Evolutionary conservation across 768 basidiomycete species (phyloP), one percentile per base, ranked within the genome.

Genomic region (Hypsizygus marmoreus): DNA sequence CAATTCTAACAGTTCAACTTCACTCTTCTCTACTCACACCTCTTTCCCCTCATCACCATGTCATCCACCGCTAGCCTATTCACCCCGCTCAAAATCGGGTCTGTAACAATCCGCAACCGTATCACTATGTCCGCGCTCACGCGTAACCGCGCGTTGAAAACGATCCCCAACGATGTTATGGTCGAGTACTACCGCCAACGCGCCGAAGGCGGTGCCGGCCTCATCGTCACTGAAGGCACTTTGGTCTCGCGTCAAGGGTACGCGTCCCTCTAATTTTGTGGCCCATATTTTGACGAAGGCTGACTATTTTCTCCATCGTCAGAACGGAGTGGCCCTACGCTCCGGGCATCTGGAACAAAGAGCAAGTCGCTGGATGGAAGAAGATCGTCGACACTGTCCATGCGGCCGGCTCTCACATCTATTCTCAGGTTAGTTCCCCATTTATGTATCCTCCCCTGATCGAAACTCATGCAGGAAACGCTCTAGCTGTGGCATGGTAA

Each of bases 381-480:
- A 69, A 65, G 36, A 62, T 81, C 38, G 71, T 66, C 1, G 73
- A 75, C 37, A 68, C 66, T 1, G 74, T 82, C 6, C 78, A 81
- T 51, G 54, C 59, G 6, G 72, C 69, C 28, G 75, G 73, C 6
- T 66, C 70, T 6, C 51, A 63, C 19, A 74, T 80, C 14, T 76
- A 74, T 35, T 57, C 61, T 34, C 80, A 82, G 67, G 68, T 70
- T 22, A 10, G 43, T 38, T 23, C 24, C 7, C 4, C 2, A 20
- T 6, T 19, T 34, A 20, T 16, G 12, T 3, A 13, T n/a, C 9
- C 22, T 25, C 4, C 22, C 24, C 6, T 33, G 4, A n/a, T 29
- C 17, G 30, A 17, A 32, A 13, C 9, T 42, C n/a, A n/a, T 17
- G n/a, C n/a, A n/a, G n/a, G n/a, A n/a, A 19, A 43, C 29, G 25